Conservation (phyloP, 2,329 filamentous ascomycete genomes). For the Tolypocladium nubicola region DNA sequence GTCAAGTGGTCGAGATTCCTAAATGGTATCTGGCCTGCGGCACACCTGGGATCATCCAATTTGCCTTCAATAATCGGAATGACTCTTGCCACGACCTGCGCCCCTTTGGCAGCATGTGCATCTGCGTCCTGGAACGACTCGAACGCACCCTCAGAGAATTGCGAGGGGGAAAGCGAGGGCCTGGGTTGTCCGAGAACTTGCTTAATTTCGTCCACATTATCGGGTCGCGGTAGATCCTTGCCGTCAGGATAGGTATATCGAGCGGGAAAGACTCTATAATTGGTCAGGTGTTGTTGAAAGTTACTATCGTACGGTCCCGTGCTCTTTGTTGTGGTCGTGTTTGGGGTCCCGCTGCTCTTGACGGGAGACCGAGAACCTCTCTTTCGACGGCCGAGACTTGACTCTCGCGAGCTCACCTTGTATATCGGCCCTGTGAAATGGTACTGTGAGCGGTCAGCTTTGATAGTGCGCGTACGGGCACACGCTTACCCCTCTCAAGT, state of each 20-base stretch:
- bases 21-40: constrained; percentile 18
- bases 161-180: constrained; percentile 23
- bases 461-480: too few species aligned
- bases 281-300: constrained; percentile 8
- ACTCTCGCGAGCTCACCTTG: constrained; percentile 1
- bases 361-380: constrained; percentile 2
- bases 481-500: background rate
- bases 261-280: constrained; percentile 4
- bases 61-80: constrained; percentile 20
- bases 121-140: constrained; percentile 16
- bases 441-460: background rate
- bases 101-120: constrained; percentile 19
- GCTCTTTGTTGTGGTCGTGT: constrained; percentile 6
- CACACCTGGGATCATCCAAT: constrained; percentile 9
- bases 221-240: constrained; percentile 3
- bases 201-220: constrained; percentile 10
- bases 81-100: constrained; percentile 7
- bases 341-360: constrained; percentile 2
- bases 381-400: background rate
- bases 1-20: constrained; percentile 23
- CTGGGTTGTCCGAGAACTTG: constrained; percentile 3
- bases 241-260: constrained; percentile 8
- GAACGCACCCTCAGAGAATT: constrained; percentile 19
- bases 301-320: constrained; percentile 9
- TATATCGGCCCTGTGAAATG: background rate